phyloP scores from a whole-genome alignment of 2,329 filamentous ascomycete species.

The Coniochaeta sp. region DNA sequence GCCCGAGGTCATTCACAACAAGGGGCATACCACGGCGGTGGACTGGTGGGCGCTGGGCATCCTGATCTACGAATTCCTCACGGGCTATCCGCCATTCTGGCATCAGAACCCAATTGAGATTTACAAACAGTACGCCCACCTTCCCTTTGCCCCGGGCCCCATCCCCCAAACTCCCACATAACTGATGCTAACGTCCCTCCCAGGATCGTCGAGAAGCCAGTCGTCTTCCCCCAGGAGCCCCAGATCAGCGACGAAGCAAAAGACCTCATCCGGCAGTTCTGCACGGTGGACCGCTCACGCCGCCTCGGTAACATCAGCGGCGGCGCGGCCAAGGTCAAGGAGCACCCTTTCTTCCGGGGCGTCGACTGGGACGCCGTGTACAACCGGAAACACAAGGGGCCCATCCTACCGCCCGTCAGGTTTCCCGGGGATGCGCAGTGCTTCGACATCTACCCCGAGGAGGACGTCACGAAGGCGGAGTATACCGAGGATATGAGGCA shows the following conservation, averaged over 20 bases:
- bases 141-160: slow-evolving; percentile 5
- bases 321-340: slow-evolving; percentile 64
- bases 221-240: slow-evolving; percentile 64
- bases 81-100: slow-evolving; percentile 82
- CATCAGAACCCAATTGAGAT: slow-evolving; percentile 82
- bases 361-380: slow-evolving; percentile 70
- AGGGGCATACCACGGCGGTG: slow-evolving; percentile 67
- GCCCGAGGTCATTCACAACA: slow-evolving; percentile 78
- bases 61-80: slow-evolving; percentile 76
- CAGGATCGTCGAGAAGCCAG: slow-evolving; percentile 72
- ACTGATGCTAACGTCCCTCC: slow-evolving; percentile 9
- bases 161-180: not conserved
- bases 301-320: slow-evolving; percentile 73
- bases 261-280: slow-evolving; percentile 69
- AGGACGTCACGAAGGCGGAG: slow-evolving; percentile 55
- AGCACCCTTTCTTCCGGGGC: slow-evolving; percentile 66
- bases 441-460: slow-evolving; percentile 77
- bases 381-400: slow-evolving; percentile 55
- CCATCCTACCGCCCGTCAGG: slow-evolving; percentile 68
- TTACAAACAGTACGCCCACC: slow-evolving; percentile 59
- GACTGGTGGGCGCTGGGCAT: slow-evolving; percentile 88
- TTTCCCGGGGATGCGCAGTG: slow-evolving; percentile 71
- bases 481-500: slow-evolving; percentile 63
- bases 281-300: slow-evolving; percentile 70
- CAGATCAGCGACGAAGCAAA: slow-evolving; percentile 60